A percentile compares a stretch with the other conserved stretches of the same genome.
These are phyloP conservation scores for Solanum dulcamara DNA, from an alignment of 257 asterid species.

Conservation along the genomic window DNA sequence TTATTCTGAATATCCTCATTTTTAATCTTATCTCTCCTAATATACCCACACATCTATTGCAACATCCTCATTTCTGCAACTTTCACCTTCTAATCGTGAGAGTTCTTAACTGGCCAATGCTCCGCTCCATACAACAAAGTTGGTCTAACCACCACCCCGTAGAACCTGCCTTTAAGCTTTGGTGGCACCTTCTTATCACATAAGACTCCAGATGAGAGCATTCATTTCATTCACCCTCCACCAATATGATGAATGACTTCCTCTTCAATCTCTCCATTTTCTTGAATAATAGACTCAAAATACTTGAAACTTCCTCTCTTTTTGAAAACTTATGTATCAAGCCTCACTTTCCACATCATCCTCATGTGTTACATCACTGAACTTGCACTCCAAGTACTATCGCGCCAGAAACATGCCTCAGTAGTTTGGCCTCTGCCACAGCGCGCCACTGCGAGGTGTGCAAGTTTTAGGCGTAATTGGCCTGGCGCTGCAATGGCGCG, in stretches of 20 bases:
- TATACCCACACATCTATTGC: background rate
- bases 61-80: background rate
- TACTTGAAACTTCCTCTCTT: background rate
- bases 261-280: background rate
- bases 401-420: too few relatives aligned
- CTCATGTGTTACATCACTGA: background rate
- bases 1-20: background rate
- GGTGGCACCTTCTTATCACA: background rate
- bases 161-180: background rate
- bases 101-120: background rate
- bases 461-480: too few relatives aligned
- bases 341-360: background rate
- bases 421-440: too few relatives aligned
- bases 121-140: background rate
- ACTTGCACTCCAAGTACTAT: background rate
- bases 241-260: background rate
- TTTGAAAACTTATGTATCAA: background rate
- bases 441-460: too few relatives aligned
- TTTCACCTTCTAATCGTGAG: background rate
- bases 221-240: background rate
- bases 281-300: background rate
- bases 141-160: background rate
- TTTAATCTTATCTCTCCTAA: background rate
- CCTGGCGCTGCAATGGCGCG: too few relatives aligned
- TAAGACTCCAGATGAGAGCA: too few relatives aligned